A percentile compares a stretch with the other conserved stretches of the same genome.
Evolutionary conservation across 2,329 filamentous ascomycete species (phyloP).

Genomic region (Calonectria henricotiae): DNA sequence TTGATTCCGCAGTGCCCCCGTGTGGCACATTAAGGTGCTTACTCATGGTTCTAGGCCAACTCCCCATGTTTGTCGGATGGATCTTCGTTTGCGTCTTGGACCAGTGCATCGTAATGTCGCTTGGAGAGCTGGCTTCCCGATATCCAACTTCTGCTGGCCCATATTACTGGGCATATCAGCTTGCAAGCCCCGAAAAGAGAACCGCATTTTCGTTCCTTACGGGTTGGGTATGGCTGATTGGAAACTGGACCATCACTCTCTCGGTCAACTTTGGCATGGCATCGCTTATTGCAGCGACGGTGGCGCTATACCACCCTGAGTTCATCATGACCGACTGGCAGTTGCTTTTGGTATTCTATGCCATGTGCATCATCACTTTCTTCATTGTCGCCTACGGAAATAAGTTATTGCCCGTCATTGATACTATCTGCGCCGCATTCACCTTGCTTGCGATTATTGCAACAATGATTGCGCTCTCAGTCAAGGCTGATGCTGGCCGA

Average conservation of each 20-base stretch:
- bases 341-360: constrained; percentile 82
- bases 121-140: constrained; percentile 81
- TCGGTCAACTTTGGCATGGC: constrained; percentile 80
- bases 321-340: constrained; percentile 66
- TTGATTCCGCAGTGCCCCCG: too few species aligned
- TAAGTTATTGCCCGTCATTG: constrained; percentile 75
- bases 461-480: constrained; percentile 79
- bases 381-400: constrained; percentile 77
- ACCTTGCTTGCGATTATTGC: constrained; percentile 78
- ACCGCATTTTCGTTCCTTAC: constrained; percentile 80
- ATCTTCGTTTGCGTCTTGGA: constrained; percentile 77
- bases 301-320: constrained; percentile 74
- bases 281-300: constrained; percentile 77
- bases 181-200: constrained; percentile 74
- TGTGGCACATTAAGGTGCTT: neutral
- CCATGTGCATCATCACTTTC: constrained; percentile 75
- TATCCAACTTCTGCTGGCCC: constrained; percentile 75
- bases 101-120: constrained; percentile 78
- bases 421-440: constrained; percentile 81
- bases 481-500: constrained; percentile 74
- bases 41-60: constrained; percentile 36
- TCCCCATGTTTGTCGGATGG: constrained; percentile 80
- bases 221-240: constrained; percentile 82
- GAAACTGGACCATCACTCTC: constrained; percentile 80
- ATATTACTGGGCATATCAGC: constrained; percentile 82